These are phyloP conservation scores for Penicillium angulare DNA, from an alignment of 495 filamentous ascomycete genomes.

Conservation along the genomic window DNA sequence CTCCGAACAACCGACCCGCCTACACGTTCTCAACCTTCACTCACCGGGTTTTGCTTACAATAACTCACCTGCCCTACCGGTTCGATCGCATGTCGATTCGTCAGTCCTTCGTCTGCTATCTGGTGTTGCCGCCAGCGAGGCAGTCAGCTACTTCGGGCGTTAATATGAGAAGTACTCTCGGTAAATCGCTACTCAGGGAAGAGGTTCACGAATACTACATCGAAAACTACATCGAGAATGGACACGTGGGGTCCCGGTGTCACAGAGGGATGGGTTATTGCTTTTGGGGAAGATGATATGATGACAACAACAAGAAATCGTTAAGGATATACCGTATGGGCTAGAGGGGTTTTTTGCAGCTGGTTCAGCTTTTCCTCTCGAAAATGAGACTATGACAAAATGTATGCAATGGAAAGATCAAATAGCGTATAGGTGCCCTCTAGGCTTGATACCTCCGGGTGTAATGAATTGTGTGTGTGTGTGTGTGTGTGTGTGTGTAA, in stretches of 20 bases:
- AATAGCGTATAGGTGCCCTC: slow-evolving; percentile 5
- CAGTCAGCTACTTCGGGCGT: background rate
- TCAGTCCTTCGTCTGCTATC: slow-evolving; percentile 4
- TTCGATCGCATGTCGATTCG: slow-evolving; percentile 7
- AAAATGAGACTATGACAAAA: background rate
- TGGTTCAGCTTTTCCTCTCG: background rate
- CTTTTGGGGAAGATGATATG: background rate
- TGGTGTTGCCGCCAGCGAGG: slow-evolving; percentile 6
- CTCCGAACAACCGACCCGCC: slow-evolving; percentile 2
- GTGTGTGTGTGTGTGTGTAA: background rate
- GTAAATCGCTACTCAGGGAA: slow-evolving; percentile 4
- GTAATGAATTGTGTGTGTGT: slow-evolving; percentile 2
- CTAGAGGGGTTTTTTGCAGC: background rate
- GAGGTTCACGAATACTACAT: slow-evolving; percentile 2
- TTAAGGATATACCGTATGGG: background rate
- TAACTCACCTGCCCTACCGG: slow-evolving; percentile 5
- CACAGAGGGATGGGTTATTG: slow-evolving; percentile 4
- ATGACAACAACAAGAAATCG: background rate
- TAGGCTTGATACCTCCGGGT: slow-evolving; percentile 1
- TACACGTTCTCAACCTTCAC: background rate
- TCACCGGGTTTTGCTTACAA: slow-evolving; percentile 1
- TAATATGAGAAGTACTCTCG: slow-evolving; percentile 1
- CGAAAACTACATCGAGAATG: slow-evolving; percentile 3
- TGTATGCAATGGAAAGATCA: slow-evolving; percentile 4
- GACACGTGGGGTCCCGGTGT: slow-evolving; percentile 2